Evolutionary conservation across 805 yeast species (phyloP), one percentile per base, ranked within the genome.

Genomic region (Saccharomyces jurei): DNA sequence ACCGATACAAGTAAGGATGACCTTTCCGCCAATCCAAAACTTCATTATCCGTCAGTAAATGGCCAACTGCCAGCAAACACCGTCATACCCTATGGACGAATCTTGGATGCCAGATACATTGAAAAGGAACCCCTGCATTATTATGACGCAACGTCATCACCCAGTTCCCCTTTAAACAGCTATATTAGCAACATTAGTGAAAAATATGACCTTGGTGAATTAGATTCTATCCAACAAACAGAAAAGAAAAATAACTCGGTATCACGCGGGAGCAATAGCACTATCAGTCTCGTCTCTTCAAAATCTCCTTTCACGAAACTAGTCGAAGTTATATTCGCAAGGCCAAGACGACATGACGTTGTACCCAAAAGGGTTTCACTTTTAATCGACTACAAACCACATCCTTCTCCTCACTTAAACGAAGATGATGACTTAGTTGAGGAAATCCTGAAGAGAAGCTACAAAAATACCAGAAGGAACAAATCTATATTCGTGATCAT

Each of bases 401-500:
- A 6, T 58, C 57, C 9, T 13, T 53, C 30, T 48, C 52, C 22
- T 50, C 54, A 5, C 21, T 10, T 22, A 10, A 27, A 46, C n/a
- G 49, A 55, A 3, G 48, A 53, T 13, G 56, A 50, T 13, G 68
- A 69, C 49, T 51, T 73, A 17, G 69, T 68, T 1, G 68, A 66
- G 14, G 69, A 65, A 46, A 66, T 79, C 8, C 59, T 74, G 60
- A 56, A 61, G 8, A 63, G 71, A 54, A 71, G 80, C 36, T 81
- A 77, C 61, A 63, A 66, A 5, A 64, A 68, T 30, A 69, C 77
- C 10, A 71, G 69, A 36, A 74, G 77, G 3, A 64, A 65, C 22
- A 74, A 77, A 60, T 71, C 79, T n/a, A 72, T 86, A 2, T 68
- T 89, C 50, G 85, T 89, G 0, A 67, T 92, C 2, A 76, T 92